Evolutionary conservation across 495 filamentous ascomycete genomes (phyloP).

Genomic region (Tuber borchii): DNA sequence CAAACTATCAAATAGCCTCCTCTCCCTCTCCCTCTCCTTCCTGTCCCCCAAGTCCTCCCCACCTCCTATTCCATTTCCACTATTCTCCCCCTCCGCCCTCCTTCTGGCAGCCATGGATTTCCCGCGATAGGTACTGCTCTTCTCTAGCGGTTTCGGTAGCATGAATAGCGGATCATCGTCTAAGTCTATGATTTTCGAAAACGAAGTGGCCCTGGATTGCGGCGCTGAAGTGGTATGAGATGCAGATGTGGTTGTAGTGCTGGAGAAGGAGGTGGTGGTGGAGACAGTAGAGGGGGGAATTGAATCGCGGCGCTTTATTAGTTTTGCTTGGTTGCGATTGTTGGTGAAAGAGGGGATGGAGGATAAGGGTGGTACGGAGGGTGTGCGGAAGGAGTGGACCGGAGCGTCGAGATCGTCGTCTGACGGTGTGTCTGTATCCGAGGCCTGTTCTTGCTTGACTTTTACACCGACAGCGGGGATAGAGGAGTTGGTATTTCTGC

Average conservation of each 20-base stretch:
- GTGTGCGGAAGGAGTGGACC: not conserved
- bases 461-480: not conserved
- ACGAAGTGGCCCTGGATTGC: constrained; percentile 23
- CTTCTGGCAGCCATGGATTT: constrained; percentile 22
- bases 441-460: not conserved
- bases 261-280: not conserved
- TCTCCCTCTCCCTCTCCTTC: constrained; percentile 1
- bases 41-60: not conserved
- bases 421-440: constrained; percentile 18
- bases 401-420: constrained; percentile 32
- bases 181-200: constrained; percentile 13
- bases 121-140: constrained; percentile 15
- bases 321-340: constrained; percentile 3
- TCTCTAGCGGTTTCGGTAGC: constrained; percentile 2
- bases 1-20: not conserved
- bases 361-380: not conserved
- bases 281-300: not conserved
- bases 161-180: constrained; percentile 4
- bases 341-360: not conserved
- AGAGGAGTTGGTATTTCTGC: not conserved
- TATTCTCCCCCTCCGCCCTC: constrained; percentile 16
- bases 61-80: not conserved
- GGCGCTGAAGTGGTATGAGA: not conserved
- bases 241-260: not conserved
- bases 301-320: constrained; percentile 7